Evolutionary conservation across 1,139 yeast genomes (phyloP).

Genomic region (Pichia sp.): DNA sequence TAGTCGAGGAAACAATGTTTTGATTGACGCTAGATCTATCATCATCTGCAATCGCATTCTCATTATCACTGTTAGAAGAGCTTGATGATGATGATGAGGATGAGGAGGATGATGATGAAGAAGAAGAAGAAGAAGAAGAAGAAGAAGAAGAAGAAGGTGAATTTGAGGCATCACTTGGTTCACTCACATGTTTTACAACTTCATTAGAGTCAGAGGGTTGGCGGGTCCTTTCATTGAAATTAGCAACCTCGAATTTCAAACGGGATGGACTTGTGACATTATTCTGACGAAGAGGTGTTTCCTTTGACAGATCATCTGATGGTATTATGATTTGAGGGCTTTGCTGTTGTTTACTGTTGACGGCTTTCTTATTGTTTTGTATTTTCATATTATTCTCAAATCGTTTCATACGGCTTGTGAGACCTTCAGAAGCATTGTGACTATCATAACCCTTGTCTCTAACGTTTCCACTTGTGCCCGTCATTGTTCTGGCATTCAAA

Average conservation of each 20-base stretch:
- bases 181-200: slow-evolving; percentile 36
- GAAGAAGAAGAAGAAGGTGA: not conserved
- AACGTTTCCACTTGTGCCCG: slow-evolving; percentile 11
- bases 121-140: too few species aligned
- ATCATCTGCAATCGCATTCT: not conserved
- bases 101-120: too few species aligned
- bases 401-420: slow-evolving; percentile 23
- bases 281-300: not conserved
- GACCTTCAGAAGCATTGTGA: slow-evolving; percentile 31
- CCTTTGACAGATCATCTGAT: not conserved
- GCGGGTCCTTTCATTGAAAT: slow-evolving; percentile 7
- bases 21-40: not conserved
- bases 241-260: slow-evolving; percentile 1
- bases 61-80: slow-evolving; percentile 2
- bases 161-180: slow-evolving; percentile 37
- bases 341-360: not conserved
- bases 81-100: not conserved
- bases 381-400: slow-evolving; percentile 10
- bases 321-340: too few species aligned
- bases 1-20: not conserved
- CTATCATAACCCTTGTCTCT: slow-evolving; percentile 17
- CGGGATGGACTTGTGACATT: not conserved
- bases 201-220: not conserved
- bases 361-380: not conserved
- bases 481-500: slow-evolving; percentile 22